phyloP scores from a whole-genome alignment of 371 early-diverging fungal species.

The Conidiobolus incongruus region DNA sequence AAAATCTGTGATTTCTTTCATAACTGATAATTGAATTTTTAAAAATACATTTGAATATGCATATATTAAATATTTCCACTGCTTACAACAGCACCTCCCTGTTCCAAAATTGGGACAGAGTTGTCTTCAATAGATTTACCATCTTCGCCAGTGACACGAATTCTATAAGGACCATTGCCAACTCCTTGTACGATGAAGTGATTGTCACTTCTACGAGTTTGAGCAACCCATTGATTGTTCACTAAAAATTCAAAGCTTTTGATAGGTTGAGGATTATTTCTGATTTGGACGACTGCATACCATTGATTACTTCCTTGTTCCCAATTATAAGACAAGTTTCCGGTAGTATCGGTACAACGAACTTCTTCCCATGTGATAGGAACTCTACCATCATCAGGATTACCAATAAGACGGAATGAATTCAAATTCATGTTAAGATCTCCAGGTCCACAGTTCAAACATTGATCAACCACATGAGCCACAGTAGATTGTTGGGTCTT shows the following conservation, averaged over 20 bases:
- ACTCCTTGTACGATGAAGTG: not conserved
- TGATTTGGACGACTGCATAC: constrained; percentile 1
- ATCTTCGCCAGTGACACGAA: not conserved
- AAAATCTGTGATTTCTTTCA: too few species aligned
- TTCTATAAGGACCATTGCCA: not conserved
- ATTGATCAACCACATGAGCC: constrained; percentile 3
- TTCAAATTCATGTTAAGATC: not conserved
- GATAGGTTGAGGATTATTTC: constrained; percentile 1
- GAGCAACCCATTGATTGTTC: too few species aligned
- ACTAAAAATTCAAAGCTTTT: too few species aligned
- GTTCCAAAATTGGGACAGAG: not conserved
- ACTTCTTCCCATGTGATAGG: not conserved
- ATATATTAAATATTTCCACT: not conserved
- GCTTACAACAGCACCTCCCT: not conserved
- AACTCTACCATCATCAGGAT: not conserved
- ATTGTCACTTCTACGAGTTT: constrained; percentile 1
- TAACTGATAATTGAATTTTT: too few species aligned
- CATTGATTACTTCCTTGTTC: constrained; percentile 1
- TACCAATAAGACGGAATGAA: not conserved
- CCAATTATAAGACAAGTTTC: not conserved
- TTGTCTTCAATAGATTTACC: not conserved
- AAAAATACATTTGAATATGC: too few species aligned
- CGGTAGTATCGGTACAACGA: not conserved
- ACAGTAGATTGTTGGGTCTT: not conserved
- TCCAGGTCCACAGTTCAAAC: not conserved